Percentiles rank a stretch among this genome's conserved stretches.
Evolutionary conservation across 441 rosid species (phyloP).

Genomic region (Sinapis alba): DNA sequence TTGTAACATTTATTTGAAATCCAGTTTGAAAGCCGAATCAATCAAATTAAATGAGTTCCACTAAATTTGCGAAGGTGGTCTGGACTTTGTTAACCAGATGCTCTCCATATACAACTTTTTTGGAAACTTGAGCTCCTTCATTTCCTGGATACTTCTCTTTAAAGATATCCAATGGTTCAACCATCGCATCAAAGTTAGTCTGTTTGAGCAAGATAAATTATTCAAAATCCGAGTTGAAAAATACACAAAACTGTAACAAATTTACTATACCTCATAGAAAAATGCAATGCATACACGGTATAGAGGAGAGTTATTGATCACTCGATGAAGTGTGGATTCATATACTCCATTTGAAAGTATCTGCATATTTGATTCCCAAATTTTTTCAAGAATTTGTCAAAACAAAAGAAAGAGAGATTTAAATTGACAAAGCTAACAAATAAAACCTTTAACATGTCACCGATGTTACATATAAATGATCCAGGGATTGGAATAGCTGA

Average conservation of each 20-base stretch:
- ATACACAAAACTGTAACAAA: conserved; percentile 2
- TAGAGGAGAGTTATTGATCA: conserved; percentile 59
- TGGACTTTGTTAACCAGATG: conserved; percentile 68
- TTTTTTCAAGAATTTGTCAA: neutral
- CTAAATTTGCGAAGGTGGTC: conserved; percentile 54
- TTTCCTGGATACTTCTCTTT: conserved; percentile 37
- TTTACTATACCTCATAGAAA: conserved; percentile 67
- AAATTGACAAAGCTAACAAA: neutral
- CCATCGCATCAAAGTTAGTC: conserved; percentile 71
- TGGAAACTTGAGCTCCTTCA: conserved; percentile 45
- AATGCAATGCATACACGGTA: conserved; percentile 71
- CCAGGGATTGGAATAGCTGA: conserved; percentile 85
- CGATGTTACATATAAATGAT: conserved; percentile 87
- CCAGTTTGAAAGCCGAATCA: neutral
- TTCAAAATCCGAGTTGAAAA: neutral
- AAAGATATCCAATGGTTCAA: conserved; percentile 70
- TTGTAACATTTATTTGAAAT: neutral
- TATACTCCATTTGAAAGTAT: conserved; percentile 76
- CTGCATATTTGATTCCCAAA: conserved; percentile 44
- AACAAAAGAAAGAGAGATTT: neutral
- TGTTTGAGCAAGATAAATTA: conserved; percentile 30
- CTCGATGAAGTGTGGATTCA: conserved; percentile 76
- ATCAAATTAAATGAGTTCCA: neutral
- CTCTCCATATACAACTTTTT: conserved; percentile 70
- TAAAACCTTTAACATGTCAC: conserved; percentile 86